A percentile compares a stretch with the other conserved stretches of the same genome.
phyloP scores from a whole-genome alignment of 2,329 filamentous ascomycete species.

The Pyrenochaeta sp. region DNA sequence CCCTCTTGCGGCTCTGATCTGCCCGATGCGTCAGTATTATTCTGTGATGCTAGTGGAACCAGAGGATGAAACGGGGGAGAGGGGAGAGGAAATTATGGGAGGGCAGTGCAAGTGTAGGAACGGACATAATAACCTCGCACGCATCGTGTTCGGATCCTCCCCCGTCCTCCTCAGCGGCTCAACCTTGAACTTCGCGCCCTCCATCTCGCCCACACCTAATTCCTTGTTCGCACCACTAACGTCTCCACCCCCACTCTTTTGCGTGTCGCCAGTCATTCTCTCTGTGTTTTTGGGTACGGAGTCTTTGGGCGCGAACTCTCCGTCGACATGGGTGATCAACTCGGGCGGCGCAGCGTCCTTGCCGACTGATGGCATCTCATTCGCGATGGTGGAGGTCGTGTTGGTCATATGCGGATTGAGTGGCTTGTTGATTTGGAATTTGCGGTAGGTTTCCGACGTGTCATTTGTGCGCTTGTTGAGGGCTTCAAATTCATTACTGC shows the following conservation, averaged over 20 bases:
- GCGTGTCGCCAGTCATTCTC: slow-evolving; percentile 71
- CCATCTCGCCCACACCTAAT: slow-evolving; percentile 43
- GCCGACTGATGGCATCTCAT: slow-evolving; percentile 69
- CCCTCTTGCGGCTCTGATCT: slow-evolving; percentile 98
- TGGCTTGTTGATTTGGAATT: slow-evolving; percentile 65
- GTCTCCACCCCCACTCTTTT: slow-evolving; percentile 56
- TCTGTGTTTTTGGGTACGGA: slow-evolving; percentile 69
- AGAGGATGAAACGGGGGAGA: neutral
- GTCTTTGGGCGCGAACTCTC: slow-evolving; percentile 66
- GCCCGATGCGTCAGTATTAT: slow-evolving; percentile 9
- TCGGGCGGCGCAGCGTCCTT: slow-evolving; percentile 67
- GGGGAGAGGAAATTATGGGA: slow-evolving; percentile 4
- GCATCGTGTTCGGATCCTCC: slow-evolving; percentile 85
- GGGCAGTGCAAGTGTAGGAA: slow-evolving; percentile 32
- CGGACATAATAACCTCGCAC: slow-evolving; percentile 81
- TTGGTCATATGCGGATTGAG: slow-evolving; percentile 71
- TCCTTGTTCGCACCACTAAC: slow-evolving; percentile 38
- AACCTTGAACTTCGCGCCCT: slow-evolving; percentile 74
- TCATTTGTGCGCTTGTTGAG: slow-evolving; percentile 62
- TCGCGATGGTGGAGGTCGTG: slow-evolving; percentile 69
- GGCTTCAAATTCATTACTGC: slow-evolving; percentile 50
- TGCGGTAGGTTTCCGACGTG: slow-evolving; percentile 63
- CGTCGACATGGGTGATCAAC: slow-evolving; percentile 64
- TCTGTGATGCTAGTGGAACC: neutral
- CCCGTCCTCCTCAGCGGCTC: slow-evolving; percentile 86